Base-by-base conservation (phyloP, 1,284 basidiomycete species). In the Omphalotus olearius region DNA sequence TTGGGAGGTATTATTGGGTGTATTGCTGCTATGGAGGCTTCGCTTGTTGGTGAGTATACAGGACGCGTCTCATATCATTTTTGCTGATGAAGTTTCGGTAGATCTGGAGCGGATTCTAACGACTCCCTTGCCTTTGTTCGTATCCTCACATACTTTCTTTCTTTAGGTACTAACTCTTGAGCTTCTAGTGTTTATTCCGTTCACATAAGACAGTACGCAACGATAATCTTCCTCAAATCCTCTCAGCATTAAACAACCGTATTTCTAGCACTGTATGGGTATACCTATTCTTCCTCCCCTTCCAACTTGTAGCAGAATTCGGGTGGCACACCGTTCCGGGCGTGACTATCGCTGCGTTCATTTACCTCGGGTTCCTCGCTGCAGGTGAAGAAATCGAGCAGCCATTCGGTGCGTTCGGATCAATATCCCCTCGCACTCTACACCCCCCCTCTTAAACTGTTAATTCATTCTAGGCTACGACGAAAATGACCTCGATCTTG, bases 371-470 rank as follows among this genome's bases (percentile, higher is more conserved):
- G 4, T 82, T 85, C 59, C 60, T 85, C 9, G 80, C 82, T 2
- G 80, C 81, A 0, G 83, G 82, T 20, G 80, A 84, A 58, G 82
- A 84, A 60, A 82, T 84, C 37, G 83, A 85, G 61, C 82, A 85
- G 60, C 82, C 83, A 0, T 86, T 85, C 59, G 82, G 81, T 79
- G 46, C 30, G 75, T 63, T 9, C 11, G 2, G 23, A 2, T 5
- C 23, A n/a, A n/a, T n/a, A 23, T 23, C 23, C 23, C 23, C 23
- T 23, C 5, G 23, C 23, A 23, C 23, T 3, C 23, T 23, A 23
- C 23, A 23, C 23, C 23, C 23, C n/a, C 23, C 23, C 23, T 23
- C 23, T 23, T 23, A 23, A 23, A 23, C 23, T 23, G 5, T 5
- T 23, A 23, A 2, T 23, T 23, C 3, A 23, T 5, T 23, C 23